phyloP scores from a whole-genome alignment of 2,329 filamentous ascomycete species.

The Aspergillus jensenii region DNA sequence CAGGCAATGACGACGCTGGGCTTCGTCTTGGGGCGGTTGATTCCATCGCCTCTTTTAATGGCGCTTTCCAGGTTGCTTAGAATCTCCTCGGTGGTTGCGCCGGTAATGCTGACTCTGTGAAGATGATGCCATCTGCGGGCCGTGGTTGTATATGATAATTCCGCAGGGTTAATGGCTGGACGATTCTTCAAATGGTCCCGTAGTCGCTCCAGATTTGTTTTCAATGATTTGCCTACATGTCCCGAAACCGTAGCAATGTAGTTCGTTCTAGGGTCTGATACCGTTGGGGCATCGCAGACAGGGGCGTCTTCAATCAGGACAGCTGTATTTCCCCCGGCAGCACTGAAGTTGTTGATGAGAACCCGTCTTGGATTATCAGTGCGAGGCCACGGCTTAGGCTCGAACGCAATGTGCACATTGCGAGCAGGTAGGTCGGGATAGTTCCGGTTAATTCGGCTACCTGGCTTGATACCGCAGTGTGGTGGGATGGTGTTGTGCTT shows the following conservation, averaged over 20 bases:
- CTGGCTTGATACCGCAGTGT: constrained; percentile 36
- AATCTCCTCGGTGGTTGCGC: constrained; percentile 14
- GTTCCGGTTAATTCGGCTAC: constrained; percentile 43
- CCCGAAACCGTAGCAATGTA: constrained; percentile 62
- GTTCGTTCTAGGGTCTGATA: constrained; percentile 52
- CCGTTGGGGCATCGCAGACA: constrained; percentile 20
- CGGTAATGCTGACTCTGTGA: constrained; percentile 24
- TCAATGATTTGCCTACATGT: constrained; percentile 38
- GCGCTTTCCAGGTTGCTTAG: constrained; percentile 17
- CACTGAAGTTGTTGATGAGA: constrained; percentile 67
- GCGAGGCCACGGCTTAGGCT: constrained; percentile 42
- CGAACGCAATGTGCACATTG: constrained; percentile 47
- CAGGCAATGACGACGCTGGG: neutral
- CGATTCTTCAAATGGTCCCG: constrained; percentile 54
- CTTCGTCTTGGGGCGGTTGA: neutral
- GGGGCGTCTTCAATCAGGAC: constrained; percentile 65
- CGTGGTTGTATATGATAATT: constrained; percentile 67
- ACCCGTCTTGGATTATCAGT: constrained; percentile 24
- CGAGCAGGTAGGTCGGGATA: constrained; percentile 46
- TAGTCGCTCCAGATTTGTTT: constrained; percentile 57
- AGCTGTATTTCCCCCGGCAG: constrained; percentile 69
- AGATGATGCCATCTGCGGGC: constrained; percentile 52
- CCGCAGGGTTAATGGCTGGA: constrained; percentile 33
- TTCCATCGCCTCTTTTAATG: neutral
- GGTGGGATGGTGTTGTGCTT: constrained; percentile 30